Conservation (phyloP, 2,329 filamentous ascomycete species). For the Hypoxylon sp. region DNA sequence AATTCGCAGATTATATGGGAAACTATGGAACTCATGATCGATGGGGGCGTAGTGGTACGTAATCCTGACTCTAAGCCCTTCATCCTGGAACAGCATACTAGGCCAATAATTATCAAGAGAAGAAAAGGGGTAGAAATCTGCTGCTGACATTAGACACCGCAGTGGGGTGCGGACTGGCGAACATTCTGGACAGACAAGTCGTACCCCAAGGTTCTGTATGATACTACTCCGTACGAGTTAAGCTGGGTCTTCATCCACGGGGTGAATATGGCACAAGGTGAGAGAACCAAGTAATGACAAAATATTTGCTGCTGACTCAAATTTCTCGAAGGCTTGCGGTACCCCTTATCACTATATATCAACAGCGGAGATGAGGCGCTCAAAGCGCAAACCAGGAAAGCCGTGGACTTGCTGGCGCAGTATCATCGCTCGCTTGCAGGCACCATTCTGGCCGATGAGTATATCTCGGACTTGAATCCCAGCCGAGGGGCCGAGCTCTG, state of each 20-base stretch:
- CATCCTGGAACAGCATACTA: too few relatives aligned
- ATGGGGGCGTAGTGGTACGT: conserved; percentile 42
- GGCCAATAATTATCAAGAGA: not conserved
- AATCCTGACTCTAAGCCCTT: not conserved
- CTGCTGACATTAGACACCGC: not conserved
- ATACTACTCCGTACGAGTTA: conserved; percentile 47
- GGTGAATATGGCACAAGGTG: conserved; percentile 60
- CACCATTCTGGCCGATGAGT: conserved; percentile 58
- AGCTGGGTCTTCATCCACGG: conserved; percentile 58
- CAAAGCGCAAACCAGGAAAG: conserved; percentile 53
- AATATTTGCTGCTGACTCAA: not conserved
- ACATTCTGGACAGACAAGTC: conserved; percentile 51
- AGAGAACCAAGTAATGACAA: not conserved
- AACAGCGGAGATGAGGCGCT: conserved; percentile 55
- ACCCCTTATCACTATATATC: conserved; percentile 56
- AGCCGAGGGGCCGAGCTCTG: conserved; percentile 54
- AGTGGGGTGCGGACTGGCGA: conserved; percentile 52
- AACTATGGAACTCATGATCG: conserved; percentile 59
- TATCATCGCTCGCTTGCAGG: conserved; percentile 59
- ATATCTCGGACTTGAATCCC: conserved; percentile 54
- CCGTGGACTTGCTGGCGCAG: conserved; percentile 54
- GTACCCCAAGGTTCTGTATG: conserved; percentile 45
- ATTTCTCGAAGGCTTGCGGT: conserved; percentile 53
- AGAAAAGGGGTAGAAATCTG: not conserved
- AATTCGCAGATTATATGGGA: conserved; percentile 58